Evolutionary conservation across 169 alveolate species (phyloP).

Genomic region (Plasmodium relictum): DNA sequence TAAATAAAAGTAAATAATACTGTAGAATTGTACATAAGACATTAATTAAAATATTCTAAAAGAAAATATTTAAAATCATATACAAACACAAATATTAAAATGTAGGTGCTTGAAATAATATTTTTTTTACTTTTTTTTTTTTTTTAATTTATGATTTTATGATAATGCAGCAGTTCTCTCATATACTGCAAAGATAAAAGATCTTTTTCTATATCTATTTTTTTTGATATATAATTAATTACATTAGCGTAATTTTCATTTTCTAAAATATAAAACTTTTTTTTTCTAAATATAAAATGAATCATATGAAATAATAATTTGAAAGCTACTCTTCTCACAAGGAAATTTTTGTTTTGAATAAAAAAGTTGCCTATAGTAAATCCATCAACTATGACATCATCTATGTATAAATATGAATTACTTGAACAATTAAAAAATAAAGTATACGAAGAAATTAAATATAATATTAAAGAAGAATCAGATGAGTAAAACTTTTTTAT

Average conservation of each 20-base stretch:
- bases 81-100: neutral
- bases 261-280: slow-evolving; percentile 38
- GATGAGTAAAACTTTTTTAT: slow-evolving; percentile 37
- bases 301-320: slow-evolving; percentile 44
- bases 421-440: slow-evolving; percentile 37
- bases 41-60: neutral
- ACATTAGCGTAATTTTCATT: slow-evolving; percentile 29
- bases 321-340: slow-evolving; percentile 23
- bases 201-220: slow-evolving; percentile 10
- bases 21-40: neutral
- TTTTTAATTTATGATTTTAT: neutral
- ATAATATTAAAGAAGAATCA: slow-evolving; percentile 12
- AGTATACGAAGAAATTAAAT: slow-evolving; percentile 44
- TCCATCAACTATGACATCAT: slow-evolving; percentile 44
- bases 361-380: slow-evolving; percentile 14
- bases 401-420: slow-evolving; percentile 21
- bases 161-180: slow-evolving; percentile 3
- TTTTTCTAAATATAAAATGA: slow-evolving; percentile 34
- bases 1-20: neutral
- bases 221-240: slow-evolving; percentile 27
- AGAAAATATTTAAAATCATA: neutral
- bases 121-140: neutral
- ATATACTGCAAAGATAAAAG: slow-evolving; percentile 6
- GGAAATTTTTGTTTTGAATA: slow-evolving; percentile 14
- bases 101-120: neutral